These are phyloP conservation scores for Solanum virginianum DNA, from an alignment of 257 asterid genomes.

Conservation along the genomic window DNA sequence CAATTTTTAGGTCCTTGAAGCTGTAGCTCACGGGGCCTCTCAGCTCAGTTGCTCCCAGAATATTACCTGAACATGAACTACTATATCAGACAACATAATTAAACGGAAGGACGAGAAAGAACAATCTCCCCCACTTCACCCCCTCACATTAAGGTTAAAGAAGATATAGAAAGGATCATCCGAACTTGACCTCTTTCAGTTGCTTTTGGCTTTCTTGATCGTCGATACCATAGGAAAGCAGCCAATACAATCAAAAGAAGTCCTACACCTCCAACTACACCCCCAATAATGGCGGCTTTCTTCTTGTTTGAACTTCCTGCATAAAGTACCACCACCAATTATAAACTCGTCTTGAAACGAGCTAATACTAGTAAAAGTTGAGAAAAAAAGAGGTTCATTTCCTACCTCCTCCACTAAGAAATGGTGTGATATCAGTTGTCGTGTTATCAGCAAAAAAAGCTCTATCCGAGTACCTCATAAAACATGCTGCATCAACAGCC, in stretches of 20 bases:
- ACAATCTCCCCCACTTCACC: not conserved
- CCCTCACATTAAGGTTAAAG: not conserved
- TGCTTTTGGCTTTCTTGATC: conserved; percentile 30
- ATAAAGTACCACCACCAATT: not conserved
- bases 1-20: conserved; percentile 50
- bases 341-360: not conserved
- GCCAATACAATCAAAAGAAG: conserved; percentile 36
- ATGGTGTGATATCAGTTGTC: conserved; percentile 41
- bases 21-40: conserved; percentile 62
- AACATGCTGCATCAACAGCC: conserved; percentile 69
- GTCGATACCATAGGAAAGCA: conserved; percentile 33
- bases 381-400: not conserved
- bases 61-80: conserved; percentile 21
- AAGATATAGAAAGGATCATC: not conserved
- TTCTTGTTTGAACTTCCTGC: conserved; percentile 54
- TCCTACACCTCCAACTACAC: conserved; percentile 61
- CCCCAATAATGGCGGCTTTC: conserved; percentile 46
- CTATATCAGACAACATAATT: not conserved
- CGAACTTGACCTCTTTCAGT: conserved; percentile 23
- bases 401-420: conserved; percentile 25
- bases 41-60: conserved; percentile 61
- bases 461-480: conserved; percentile 48
- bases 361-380: not conserved
- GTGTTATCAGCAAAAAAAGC: conserved; percentile 54
- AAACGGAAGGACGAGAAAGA: not conserved